phyloP scores from a whole-genome alignment of 257 asterid species.

The Nicotiana knightiana region DNA sequence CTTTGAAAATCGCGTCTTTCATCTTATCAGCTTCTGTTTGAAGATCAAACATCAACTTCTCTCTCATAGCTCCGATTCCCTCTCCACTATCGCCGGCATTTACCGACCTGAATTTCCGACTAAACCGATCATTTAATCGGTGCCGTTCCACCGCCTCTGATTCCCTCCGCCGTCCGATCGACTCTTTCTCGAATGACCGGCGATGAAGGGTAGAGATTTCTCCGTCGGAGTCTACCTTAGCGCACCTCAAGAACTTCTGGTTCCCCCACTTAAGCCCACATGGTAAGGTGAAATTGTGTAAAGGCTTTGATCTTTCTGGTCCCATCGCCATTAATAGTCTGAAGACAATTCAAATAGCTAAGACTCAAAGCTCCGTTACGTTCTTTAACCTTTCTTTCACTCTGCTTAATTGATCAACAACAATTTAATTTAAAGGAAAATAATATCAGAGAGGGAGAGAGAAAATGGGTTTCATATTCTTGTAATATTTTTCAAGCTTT shows the following conservation, averaged over 20 bases:
- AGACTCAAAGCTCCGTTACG: neutral
- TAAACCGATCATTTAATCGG: constrained; percentile 14
- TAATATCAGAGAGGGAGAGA: neutral
- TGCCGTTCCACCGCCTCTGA: constrained; percentile 19
- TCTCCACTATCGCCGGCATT: constrained; percentile 26
- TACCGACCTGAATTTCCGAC: constrained; percentile 15
- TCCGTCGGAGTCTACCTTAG: constrained; percentile 42
- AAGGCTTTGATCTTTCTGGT: constrained; percentile 46
- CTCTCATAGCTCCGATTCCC: constrained; percentile 65
- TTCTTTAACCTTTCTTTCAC: constrained; percentile 3
- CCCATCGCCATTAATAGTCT: constrained; percentile 35
- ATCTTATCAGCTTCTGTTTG: constrained; percentile 73
- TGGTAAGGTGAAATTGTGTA: constrained; percentile 67
- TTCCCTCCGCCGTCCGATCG: constrained; percentile 14
- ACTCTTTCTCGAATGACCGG: neutral
- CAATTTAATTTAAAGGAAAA: neutral
- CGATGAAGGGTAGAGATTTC: constrained; percentile 25
- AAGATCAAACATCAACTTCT: constrained; percentile 78
- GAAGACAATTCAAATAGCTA: neutral
- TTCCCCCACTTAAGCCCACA: constrained; percentile 63
- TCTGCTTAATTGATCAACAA: neutral
- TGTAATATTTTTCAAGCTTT: neutral
- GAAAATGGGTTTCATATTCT: neutral
- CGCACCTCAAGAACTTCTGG: constrained; percentile 55
- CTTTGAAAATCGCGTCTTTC: constrained; percentile 60